Conservation (phyloP, 768 basidiomycete species). For the Lentinula raphanica region DNA sequence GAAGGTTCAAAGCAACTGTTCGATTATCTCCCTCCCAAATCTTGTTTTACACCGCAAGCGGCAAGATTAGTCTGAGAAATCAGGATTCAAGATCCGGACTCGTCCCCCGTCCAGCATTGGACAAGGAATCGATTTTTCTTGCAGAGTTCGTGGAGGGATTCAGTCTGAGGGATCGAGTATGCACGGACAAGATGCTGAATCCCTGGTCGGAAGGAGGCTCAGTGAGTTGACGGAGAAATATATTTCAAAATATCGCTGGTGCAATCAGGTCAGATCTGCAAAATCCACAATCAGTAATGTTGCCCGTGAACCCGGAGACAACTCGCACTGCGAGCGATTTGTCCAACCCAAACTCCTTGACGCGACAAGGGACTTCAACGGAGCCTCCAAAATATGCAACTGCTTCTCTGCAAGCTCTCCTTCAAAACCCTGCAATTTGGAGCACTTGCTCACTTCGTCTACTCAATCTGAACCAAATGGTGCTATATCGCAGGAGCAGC, state of each 20-base stretch:
- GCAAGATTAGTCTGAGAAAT: conserved; percentile 58
- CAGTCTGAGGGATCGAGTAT: conserved; percentile 45
- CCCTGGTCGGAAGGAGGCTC: conserved; percentile 57
- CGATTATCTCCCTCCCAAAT: conserved; percentile 69
- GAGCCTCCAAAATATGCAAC: conserved; percentile 49
- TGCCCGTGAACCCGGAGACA: conserved; percentile 71
- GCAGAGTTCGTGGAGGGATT: conserved; percentile 35
- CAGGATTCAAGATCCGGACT: conserved; percentile 62
- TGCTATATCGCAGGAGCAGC: conserved; percentile 50
- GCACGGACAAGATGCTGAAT: conserved; percentile 63
- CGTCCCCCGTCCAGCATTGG: conserved; percentile 36
- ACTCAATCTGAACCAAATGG: background rate
- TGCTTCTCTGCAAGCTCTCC: conserved; percentile 28
- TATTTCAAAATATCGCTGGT: conserved; percentile 59
- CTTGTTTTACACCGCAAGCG: conserved; percentile 49
- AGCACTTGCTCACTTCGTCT: conserved; percentile 16
- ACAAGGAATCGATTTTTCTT: conserved; percentile 34
- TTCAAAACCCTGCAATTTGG: conserved; percentile 21
- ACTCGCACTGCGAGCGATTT: conserved; percentile 67
- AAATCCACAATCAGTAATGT: conserved; percentile 6
- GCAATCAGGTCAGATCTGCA: conserved; percentile 40
- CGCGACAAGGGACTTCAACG: conserved; percentile 60
- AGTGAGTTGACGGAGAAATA: conserved; percentile 58
- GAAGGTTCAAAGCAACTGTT: conserved; percentile 70
- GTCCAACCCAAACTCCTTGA: conserved; percentile 53